Evolutionary conservation across 805 yeast species (phyloP).

Genomic region (Sugiyamaella chiloensis): DNA sequence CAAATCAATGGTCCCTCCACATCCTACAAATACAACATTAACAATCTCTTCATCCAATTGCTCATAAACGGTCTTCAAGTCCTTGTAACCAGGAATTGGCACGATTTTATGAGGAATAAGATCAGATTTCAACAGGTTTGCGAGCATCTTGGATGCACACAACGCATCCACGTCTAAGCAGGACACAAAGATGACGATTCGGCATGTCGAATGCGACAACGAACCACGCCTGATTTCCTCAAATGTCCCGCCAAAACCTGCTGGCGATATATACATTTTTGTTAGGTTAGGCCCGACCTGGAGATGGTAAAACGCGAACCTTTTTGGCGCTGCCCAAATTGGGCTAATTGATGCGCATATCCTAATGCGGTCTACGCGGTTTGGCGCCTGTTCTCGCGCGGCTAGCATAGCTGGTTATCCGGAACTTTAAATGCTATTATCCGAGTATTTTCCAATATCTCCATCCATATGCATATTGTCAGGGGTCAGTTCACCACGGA

Average conservation of each 20-base stretch:
- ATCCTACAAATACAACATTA: conserved; percentile 78
- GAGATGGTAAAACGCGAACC: neutral
- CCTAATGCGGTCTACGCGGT: neutral
- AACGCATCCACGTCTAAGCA: conserved; percentile 89
- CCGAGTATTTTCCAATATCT: too few species aligned
- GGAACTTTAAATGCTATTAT: too few species aligned
- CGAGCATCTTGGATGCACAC: conserved; percentile 78
- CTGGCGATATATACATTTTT: conserved; percentile 71
- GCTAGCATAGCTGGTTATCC: too few species aligned
- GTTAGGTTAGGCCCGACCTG: neutral
- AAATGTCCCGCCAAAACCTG: conserved; percentile 65
- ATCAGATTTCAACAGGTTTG: conserved; percentile 69
- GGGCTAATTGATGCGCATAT: conserved; percentile 1
- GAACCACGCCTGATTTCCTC: conserved; percentile 66
- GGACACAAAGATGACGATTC: conserved; percentile 81
- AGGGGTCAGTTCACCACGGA: neutral
- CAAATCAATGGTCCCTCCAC: conserved; percentile 89
- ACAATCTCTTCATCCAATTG: conserved; percentile 70
- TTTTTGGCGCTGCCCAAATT: too few species aligned
- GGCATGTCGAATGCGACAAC: conserved; percentile 88
- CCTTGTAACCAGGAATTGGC: conserved; percentile 91
- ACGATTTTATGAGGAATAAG: conserved; percentile 82
- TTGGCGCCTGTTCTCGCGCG: too few species aligned
- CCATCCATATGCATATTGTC: too few species aligned
- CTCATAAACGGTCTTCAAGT: conserved; percentile 56